Percentiles rank a stretch among this genome's conserved stretches.
phyloP scores from a whole-genome alignment of 805 yeast genomes.

The Yarrowia sp. region DNA sequence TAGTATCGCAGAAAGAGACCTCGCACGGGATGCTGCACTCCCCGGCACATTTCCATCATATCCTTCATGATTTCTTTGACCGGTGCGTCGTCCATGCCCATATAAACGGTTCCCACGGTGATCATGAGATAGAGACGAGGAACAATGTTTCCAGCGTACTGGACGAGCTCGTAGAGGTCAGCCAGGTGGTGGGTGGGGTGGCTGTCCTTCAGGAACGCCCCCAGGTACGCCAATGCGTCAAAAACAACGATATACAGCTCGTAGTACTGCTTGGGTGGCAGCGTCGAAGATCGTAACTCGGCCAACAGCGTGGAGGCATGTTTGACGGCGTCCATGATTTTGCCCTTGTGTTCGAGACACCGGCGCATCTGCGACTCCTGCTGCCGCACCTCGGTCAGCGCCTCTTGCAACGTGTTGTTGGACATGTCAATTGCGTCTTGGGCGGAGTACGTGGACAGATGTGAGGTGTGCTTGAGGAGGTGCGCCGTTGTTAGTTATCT shows the following conservation, averaged over 20 bases:
- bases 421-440: slow-evolving; percentile 23
- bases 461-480: neutral
- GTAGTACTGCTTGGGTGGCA: slow-evolving; percentile 91
- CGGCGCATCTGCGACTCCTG: slow-evolving; percentile 80
- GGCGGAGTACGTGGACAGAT: neutral
- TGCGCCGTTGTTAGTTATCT: neutral
- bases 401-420: slow-evolving; percentile 41
- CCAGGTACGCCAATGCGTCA: slow-evolving; percentile 77
- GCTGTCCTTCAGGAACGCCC: slow-evolving; percentile 67
- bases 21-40: slow-evolving; percentile 93
- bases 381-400: slow-evolving; percentile 63
- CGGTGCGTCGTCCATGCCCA: slow-evolving; percentile 80
- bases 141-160: slow-evolving; percentile 87
- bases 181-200: slow-evolving; percentile 78
- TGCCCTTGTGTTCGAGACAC: slow-evolving; percentile 69
- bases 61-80: slow-evolving; percentile 87
- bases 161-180: slow-evolving; percentile 92
- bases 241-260: slow-evolving; percentile 84
- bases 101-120: slow-evolving; percentile 89
- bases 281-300: slow-evolving; percentile 76
- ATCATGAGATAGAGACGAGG: slow-evolving; percentile 95
- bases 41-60: slow-evolving; percentile 97
- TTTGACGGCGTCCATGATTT: slow-evolving; percentile 84
- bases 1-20: slow-evolving; percentile 92
- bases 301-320: slow-evolving; percentile 83